Evolutionary conservation across 306 rosid species (phyloP), one percentile per base, ranked within the genome.

Genomic region (Arachis hypogaea): DNA sequence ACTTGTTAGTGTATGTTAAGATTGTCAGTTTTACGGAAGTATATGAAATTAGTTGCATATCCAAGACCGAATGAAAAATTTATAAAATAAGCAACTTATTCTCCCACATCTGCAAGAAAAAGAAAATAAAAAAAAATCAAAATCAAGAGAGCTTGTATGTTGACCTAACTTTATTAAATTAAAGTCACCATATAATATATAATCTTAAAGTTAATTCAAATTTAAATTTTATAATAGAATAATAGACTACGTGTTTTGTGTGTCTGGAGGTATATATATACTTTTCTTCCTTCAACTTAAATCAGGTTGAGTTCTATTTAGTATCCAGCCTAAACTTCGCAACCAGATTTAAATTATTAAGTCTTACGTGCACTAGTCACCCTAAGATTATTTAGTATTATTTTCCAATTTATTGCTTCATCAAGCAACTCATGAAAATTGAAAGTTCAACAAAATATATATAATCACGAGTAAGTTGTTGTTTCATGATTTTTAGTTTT

Each of bases 381-480:
- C n/a, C 18, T 45, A 46, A 10, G 38, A 72, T 64, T 33, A 29
- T 16, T 62, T 12, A 29, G 29, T 41, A 30, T 9, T 42, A 61
- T 4, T 38, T 38, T 60, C 51, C 64, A 12, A 69, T 47, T 38
- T 63, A 38, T 73, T 73, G 33, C 69, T 51, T 50, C 77, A 63
- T 50, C 77, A 63, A 63, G 63, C 40, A 40, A 51, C n/a, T 63
- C 38, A 33, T 33, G 38, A 33, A 63, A 28, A 63, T 63, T 63
- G 33, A n/a, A 63, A 16, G 22, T 57, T 29, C 57, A 63, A 43
- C 38, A 63, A 42, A 62, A 6, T 14, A 5, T 9, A 60, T 1
- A 60, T 28, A 2, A 6, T 18, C 28, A 57, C 40, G 12, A 57
- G 62, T 57, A 57, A 57, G 62, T 57, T 57, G 62, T 16, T 4